Conservation (phyloP, 768 basidiomycete species). For the Trametes coccinea region DNA sequence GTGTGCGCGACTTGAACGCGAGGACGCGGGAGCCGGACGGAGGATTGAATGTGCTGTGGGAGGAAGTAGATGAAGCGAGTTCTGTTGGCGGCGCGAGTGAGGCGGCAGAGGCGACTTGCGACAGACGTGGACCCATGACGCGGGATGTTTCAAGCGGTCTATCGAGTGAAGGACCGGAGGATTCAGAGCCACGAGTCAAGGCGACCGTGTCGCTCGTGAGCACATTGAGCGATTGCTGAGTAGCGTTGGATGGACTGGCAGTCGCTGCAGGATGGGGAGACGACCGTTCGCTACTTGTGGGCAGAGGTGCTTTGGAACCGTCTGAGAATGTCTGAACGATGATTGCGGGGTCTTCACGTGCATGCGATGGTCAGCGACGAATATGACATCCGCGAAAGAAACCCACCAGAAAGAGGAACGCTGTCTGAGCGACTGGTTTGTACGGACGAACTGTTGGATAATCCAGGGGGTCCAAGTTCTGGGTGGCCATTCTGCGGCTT, state of each 20-base stretch:
- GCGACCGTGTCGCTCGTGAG: not conserved
- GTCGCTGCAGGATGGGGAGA: not conserved
- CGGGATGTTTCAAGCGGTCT: slow-evolving; percentile 9
- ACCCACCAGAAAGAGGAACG: not conserved
- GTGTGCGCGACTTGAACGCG: slow-evolving; percentile 37
- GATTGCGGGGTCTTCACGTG: not conserved
- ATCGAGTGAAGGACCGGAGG: slow-evolving; percentile 14
- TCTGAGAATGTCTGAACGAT: not conserved
- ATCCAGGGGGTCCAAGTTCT: slow-evolving; percentile 11
- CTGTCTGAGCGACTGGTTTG: not conserved
- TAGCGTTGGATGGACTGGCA: not conserved
- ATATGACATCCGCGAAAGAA: not conserved
- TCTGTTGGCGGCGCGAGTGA: slow-evolving; percentile 14
- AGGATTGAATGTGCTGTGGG: slow-evolving; percentile 37
- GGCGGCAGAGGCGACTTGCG: not conserved
- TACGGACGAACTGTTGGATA: slow-evolving; percentile 9
- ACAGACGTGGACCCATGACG: slow-evolving; percentile 16
- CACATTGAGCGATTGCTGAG: not conserved
- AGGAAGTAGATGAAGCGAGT: slow-evolving; percentile 17
- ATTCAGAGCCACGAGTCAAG: not conserved
- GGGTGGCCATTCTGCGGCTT: slow-evolving; percentile 11
- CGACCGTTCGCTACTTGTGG: not conserved
- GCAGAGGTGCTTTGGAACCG: not conserved
- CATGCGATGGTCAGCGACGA: not conserved
- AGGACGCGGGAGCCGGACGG: slow-evolving; percentile 46